Conservation (phyloP, 2,329 filamentous ascomycete species). For the Leptographium procerum region DNA sequence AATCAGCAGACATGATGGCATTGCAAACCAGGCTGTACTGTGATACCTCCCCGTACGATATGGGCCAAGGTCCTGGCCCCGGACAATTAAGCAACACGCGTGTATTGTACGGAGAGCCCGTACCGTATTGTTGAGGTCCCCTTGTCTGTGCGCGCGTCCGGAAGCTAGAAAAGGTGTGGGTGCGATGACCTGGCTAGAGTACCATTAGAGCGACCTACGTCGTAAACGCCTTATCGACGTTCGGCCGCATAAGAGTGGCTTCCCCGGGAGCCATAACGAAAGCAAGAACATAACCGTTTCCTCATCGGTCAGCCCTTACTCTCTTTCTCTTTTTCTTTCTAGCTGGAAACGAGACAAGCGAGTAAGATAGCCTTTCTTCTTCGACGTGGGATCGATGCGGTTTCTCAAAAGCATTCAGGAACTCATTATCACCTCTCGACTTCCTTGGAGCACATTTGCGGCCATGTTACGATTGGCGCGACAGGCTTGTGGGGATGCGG, state of each 20-base stretch:
- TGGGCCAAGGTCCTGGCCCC: too few relatives aligned
- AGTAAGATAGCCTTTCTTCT: too few relatives aligned
- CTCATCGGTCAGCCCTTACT: neutral
- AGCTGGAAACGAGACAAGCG: too few relatives aligned
- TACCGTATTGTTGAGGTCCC: neutral
- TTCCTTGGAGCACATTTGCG: too few relatives aligned
- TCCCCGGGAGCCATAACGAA: neutral
- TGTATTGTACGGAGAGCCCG: neutral
- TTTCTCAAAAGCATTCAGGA: too few relatives aligned
- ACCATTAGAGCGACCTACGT: conserved; percentile 2
- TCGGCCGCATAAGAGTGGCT: conserved; percentile 7
- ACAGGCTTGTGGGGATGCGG: neutral
- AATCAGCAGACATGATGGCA: too few relatives aligned
- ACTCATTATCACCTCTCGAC: too few relatives aligned
- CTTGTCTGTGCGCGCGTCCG: neutral
- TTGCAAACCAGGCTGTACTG: neutral
- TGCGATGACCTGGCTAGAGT: neutral
- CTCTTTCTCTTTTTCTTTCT: neutral
- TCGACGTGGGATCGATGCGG: too few relatives aligned
- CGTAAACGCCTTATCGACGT: conserved; percentile 14
- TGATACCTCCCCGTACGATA: too few relatives aligned
- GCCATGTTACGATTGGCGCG: too few relatives aligned
- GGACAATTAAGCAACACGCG: neutral
- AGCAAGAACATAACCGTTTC: neutral
- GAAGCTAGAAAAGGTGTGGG: neutral